Conservation (phyloP, 805 yeast species). For the Hanseniaspora hatyaiensis region DNA sequence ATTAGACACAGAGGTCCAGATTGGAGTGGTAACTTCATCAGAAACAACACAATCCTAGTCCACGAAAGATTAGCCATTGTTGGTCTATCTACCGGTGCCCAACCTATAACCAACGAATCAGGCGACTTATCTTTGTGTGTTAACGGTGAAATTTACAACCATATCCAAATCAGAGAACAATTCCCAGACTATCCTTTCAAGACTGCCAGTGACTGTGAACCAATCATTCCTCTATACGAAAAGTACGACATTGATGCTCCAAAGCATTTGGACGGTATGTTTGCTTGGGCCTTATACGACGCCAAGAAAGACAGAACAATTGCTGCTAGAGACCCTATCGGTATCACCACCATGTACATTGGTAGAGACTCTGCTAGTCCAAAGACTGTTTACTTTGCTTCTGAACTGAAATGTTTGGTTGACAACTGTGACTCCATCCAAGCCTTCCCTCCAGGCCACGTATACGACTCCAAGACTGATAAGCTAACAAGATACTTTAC, state of each 20-base stretch:
- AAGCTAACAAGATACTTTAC: constrained; percentile 74
- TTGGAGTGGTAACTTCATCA: constrained; percentile 84
- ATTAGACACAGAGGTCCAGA: constrained; percentile 99
- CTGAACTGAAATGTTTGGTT: constrained; percentile 84
- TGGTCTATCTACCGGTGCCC: constrained; percentile 96
- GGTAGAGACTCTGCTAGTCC: constrained; percentile 65
- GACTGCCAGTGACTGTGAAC: constrained; percentile 92
- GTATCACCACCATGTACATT: constrained; percentile 91
- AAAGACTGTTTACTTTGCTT: constrained; percentile 74
- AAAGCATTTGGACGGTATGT: constrained; percentile 92
- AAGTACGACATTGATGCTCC: constrained; percentile 87
- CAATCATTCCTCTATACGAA: constrained; percentile 82
- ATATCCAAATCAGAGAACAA: constrained; percentile 72
- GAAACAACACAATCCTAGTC: constrained; percentile 70
- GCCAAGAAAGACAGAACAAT: constrained; percentile 70
- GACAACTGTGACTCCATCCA: constrained; percentile 88
- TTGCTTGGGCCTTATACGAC: constrained; percentile 88
- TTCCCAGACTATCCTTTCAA: constrained; percentile 62
- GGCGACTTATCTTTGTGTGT: constrained; percentile 67
- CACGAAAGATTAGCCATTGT: constrained; percentile 97
- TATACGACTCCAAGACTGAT: constrained; percentile 85
- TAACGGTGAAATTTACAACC: constrained; percentile 98
- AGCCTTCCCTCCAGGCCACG: constrained; percentile 98
- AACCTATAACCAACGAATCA: constrained; percentile 79
- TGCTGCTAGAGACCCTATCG: constrained; percentile 98